Percentiles rank a stretch among this genome's conserved stretches.
Evolutionary conservation across 108 stramenopile genomes (phyloP).

Genomic region (Thalassiosira profunda): DNA sequence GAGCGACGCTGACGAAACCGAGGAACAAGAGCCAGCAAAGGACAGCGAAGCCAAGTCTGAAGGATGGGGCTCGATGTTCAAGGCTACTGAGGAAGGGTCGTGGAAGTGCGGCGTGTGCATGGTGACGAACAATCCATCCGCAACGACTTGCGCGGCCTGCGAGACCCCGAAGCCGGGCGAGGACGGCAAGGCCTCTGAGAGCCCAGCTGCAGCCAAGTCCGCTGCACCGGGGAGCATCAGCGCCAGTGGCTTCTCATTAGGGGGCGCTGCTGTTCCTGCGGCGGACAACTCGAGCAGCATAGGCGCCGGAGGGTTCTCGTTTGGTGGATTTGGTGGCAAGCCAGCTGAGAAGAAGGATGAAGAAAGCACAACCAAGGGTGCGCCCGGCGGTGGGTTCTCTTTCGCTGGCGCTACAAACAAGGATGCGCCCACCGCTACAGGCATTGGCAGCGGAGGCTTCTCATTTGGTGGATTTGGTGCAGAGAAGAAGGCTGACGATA

Average conservation of each 20-base stretch:
- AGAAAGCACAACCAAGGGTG: no score
- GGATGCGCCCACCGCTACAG: not conserved
- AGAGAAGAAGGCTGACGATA: no score
- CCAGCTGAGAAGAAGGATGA: no score
- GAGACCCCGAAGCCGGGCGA: slow-evolving; percentile 78
- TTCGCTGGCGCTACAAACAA: slow-evolving; percentile 11
- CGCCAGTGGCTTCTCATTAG: slow-evolving; percentile 63
- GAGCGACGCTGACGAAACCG: no score
- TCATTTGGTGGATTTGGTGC: slow-evolving; percentile 18
- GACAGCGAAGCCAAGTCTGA: slow-evolving; percentile 27
- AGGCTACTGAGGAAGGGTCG: slow-evolving; percentile 57
- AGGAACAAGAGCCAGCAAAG: no score
- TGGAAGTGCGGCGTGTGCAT: slow-evolving; percentile 92
- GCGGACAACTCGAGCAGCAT: slow-evolving; percentile 39
- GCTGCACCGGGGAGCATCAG: slow-evolving; percentile 41
- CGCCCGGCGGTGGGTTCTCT: slow-evolving; percentile 3
- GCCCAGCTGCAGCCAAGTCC: slow-evolving; percentile 11
- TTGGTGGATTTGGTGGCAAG: no score
- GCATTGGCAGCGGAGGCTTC: not conserved
- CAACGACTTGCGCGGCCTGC: slow-evolving; percentile 73
- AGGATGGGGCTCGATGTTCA: slow-evolving; percentile 61
- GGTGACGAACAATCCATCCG: slow-evolving; percentile 63
- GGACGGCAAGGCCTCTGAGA: slow-evolving; percentile 32
- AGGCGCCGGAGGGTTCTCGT: slow-evolving; percentile 58
- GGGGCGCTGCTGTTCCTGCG: slow-evolving; percentile 17